Percentiles rank a stretch among this genome's conserved stretches.
Conservation (phyloP, 2,329 filamentous ascomycete species). For the Tolypocladium nubicola region DNA sequence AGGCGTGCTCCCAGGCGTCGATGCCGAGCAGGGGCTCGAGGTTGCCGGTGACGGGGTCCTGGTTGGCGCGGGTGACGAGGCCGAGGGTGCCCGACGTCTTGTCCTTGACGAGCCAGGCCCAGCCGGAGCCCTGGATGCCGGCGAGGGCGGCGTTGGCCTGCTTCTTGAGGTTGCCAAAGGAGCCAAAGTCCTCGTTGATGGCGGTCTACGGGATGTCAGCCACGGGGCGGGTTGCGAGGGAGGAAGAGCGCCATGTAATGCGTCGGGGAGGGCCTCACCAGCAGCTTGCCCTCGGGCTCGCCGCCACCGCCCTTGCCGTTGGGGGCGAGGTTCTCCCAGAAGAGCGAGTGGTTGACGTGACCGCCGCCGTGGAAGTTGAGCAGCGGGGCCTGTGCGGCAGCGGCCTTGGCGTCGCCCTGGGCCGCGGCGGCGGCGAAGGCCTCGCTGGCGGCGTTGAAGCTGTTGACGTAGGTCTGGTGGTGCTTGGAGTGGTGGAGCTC, state of each 20-base stretch:
- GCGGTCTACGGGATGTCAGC: slow-evolving; percentile 27
- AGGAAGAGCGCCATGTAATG: slow-evolving; percentile 28
- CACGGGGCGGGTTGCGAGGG: not conserved
- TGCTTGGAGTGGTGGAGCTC: slow-evolving; percentile 91
- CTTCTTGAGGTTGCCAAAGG: slow-evolving; percentile 51
- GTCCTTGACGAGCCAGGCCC: slow-evolving; percentile 80
- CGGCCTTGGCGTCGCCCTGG: slow-evolving; percentile 47
- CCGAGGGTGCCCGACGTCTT: slow-evolving; percentile 49
- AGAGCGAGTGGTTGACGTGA: slow-evolving; percentile 78
- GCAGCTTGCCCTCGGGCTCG: slow-evolving; percentile 50
- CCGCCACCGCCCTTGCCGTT: slow-evolving; percentile 52
- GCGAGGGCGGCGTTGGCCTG: slow-evolving; percentile 60
- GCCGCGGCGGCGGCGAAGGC: slow-evolving; percentile 55
- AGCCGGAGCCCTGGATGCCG: slow-evolving; percentile 75
- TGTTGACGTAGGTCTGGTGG: slow-evolving; percentile 88
- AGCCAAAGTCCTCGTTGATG: slow-evolving; percentile 59
- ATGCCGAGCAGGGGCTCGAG: slow-evolving; percentile 77
- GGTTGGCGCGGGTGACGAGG: slow-evolving; percentile 68
- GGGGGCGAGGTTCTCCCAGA: slow-evolving; percentile 74
- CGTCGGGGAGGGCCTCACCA: slow-evolving; percentile 28
- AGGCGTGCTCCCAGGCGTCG: slow-evolving; percentile 94
- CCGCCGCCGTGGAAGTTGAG: slow-evolving; percentile 78
- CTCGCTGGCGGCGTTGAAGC: slow-evolving; percentile 71
- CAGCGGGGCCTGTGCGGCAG: slow-evolving; percentile 37
- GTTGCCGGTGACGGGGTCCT: slow-evolving; percentile 79